phyloP scores from a whole-genome alignment of 768 basidiomycete genomes.

The Suillus plorans region DNA sequence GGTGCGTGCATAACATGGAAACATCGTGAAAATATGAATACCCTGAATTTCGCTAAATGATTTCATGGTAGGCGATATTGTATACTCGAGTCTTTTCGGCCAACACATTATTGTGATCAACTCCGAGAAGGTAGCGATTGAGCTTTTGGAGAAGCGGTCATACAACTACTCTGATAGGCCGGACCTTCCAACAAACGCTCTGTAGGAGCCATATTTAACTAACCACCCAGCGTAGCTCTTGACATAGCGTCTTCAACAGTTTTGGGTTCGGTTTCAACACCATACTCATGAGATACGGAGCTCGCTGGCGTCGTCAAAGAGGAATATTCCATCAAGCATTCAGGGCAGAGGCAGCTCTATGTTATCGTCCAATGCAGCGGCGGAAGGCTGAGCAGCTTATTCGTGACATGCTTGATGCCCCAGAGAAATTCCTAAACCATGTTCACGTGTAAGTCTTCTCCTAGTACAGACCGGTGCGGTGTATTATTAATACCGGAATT shows the following conservation, averaged over 20 bases:
- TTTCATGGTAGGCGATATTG: slow-evolving; percentile 21
- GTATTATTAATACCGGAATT: neutral
- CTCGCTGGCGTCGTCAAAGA: slow-evolving; percentile 36
- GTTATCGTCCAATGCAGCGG: slow-evolving; percentile 33
- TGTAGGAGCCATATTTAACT: slow-evolving; percentile 13
- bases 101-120: slow-evolving; percentile 29
- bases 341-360: slow-evolving; percentile 20
- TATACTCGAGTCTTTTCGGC: slow-evolving; percentile 24
- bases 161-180: slow-evolving; percentile 33
- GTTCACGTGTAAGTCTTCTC: neutral
- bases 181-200: slow-evolving; percentile 17
- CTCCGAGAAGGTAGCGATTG: slow-evolving; percentile 21
- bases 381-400: slow-evolving; percentile 30
- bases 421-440: slow-evolving; percentile 16
- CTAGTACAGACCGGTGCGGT: neutral
- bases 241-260: slow-evolving; percentile 6
- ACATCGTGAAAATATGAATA: neutral
- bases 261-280: slow-evolving; percentile 36
- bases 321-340: slow-evolving; percentile 38
- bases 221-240: neutral
- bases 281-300: slow-evolving; percentile 35
- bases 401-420: slow-evolving; percentile 24
- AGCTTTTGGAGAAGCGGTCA: slow-evolving; percentile 27
- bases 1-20: slow-evolving; percentile 8
- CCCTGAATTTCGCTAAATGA: neutral